phyloP scores from a whole-genome alignment of 2,329 filamentous ascomycete species.

The Emericellopsis cladophorae region DNA sequence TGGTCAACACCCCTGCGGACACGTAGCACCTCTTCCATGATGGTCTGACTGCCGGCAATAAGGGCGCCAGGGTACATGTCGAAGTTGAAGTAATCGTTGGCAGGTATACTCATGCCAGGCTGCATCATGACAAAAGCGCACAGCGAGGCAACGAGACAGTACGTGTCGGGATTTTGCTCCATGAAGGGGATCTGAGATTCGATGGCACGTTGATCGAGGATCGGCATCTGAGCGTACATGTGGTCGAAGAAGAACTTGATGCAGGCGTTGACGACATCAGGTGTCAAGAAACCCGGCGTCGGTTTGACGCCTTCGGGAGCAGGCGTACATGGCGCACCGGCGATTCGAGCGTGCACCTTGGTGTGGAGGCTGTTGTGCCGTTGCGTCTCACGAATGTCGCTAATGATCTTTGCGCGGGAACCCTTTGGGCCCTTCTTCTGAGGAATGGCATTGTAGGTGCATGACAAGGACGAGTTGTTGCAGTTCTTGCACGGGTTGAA shows the following conservation, averaged over 20 bases:
- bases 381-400: constrained; percentile 57
- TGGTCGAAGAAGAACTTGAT: constrained; percentile 57
- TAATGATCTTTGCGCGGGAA: constrained; percentile 63
- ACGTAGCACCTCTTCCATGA: constrained; percentile 56
- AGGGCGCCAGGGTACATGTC: constrained; percentile 46
- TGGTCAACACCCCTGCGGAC: constrained; percentile 52
- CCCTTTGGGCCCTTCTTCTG: constrained; percentile 70
- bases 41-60: constrained; percentile 49
- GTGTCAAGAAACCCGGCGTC: constrained; percentile 46
- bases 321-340: constrained; percentile 37
- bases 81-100: constrained; percentile 40
- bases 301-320: constrained; percentile 35
- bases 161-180: constrained; percentile 49
- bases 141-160: constrained; percentile 51
- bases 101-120: constrained; percentile 50
- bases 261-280: constrained; percentile 52
- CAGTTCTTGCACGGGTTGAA: constrained; percentile 62
- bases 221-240: constrained; percentile 51
- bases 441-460: constrained; percentile 63
- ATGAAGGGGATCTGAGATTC: constrained; percentile 47
- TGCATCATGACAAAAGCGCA: constrained; percentile 59
- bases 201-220: constrained; percentile 44
- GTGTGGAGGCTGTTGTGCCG: constrained; percentile 51
- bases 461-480: constrained; percentile 50
- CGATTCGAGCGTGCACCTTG: constrained; percentile 47